Conservation (phyloP, 768 basidiomycete species). For the Cubamyces sp. region DNA sequence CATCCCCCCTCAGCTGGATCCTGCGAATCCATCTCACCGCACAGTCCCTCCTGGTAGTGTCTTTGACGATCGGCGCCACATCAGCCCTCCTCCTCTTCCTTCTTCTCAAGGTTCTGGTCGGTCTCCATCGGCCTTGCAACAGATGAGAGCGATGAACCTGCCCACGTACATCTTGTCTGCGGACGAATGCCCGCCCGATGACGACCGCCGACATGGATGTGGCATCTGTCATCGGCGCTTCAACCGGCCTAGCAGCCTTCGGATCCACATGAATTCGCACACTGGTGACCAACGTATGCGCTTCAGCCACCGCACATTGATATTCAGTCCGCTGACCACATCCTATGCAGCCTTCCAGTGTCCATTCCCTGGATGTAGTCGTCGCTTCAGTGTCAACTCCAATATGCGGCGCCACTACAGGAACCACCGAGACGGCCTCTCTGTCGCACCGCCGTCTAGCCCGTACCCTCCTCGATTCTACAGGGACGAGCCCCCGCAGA, state of each 20-base stretch:
- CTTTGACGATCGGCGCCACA: not conserved
- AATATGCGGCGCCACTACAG: slow-evolving; percentile 84
- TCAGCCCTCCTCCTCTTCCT: not conserved
- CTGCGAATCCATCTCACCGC: too few species aligned
- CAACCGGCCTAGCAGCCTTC: slow-evolving; percentile 66
- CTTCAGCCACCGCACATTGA: not conserved
- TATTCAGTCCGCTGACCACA: not conserved
- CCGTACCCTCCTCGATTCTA: slow-evolving; percentile 3
- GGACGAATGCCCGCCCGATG: slow-evolving; percentile 23
- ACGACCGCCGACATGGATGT: slow-evolving; percentile 36
- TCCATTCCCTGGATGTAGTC: slow-evolving; percentile 72
- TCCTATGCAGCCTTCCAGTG: slow-evolving; percentile 64
- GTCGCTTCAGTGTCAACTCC: slow-evolving; percentile 82
- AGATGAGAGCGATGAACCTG: not conserved
- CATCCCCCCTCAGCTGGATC: not conserved
- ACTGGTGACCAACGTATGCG: slow-evolving; percentile 67
- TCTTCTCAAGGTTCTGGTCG: not conserved
- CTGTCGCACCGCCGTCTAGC: not conserved
- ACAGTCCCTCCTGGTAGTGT: too few species aligned
- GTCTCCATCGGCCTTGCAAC: not conserved
- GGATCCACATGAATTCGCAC: slow-evolving; percentile 69
- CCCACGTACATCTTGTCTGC: slow-evolving; percentile 19
- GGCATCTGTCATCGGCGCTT: slow-evolving; percentile 61
- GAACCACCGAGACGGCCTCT: slow-evolving; percentile 49
- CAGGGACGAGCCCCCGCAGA: not conserved